Base-by-base conservation (phyloP, 78 protist species). In the Dictyostelium purpureum region DNA sequence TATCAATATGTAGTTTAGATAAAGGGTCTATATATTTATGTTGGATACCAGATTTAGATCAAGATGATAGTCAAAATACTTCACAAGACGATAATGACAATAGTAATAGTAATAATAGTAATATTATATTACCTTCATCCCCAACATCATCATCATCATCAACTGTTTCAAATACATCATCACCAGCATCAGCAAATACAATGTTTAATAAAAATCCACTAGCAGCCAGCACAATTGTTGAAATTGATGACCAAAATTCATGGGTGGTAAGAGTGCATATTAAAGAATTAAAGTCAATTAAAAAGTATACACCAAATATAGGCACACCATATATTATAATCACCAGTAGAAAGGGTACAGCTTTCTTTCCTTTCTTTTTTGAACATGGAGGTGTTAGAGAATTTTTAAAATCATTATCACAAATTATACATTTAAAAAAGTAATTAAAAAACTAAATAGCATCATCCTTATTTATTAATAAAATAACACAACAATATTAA, bases 341-440 rank as follows among this genome's bases (percentile, higher is more conserved):
- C 21, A 45, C 73, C 16, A 80, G 70, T 24, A 63, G 54, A 65
- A 65, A 66, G 14, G 85, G 85, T 0, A 61, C 61, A 74, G 88
- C 94, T 11, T 66, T 89, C 28, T 75, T 65, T 42, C 94, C 94
- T 18, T 80, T 89, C 90, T 89, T 89, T 47, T 89, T 89, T 74
- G 90, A 89, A 49, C 65, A 79, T 63, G 94, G 94, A 24, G 94
- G 94, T 43, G 94, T 89, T 51, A 89, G 80, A 56, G 94, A 89
- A 18, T 77, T 89, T n/a, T 52, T 89, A 31, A 80, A 73, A 63
- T 73, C 89, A 6, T n/a, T 89, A n/a, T 24, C 52, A 24, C 66
- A 80, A 33, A 76, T 89, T 26, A 40, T 83, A 47, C 81, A 79
- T 51, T 31, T 89, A 49, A 89, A 66, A 79, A 89, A 80, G 88